Evolutionary conservation across 2,329 filamentous ascomycete species (phyloP), one percentile per base, ranked within the genome.

Genomic region (Xylariales sp.): DNA sequence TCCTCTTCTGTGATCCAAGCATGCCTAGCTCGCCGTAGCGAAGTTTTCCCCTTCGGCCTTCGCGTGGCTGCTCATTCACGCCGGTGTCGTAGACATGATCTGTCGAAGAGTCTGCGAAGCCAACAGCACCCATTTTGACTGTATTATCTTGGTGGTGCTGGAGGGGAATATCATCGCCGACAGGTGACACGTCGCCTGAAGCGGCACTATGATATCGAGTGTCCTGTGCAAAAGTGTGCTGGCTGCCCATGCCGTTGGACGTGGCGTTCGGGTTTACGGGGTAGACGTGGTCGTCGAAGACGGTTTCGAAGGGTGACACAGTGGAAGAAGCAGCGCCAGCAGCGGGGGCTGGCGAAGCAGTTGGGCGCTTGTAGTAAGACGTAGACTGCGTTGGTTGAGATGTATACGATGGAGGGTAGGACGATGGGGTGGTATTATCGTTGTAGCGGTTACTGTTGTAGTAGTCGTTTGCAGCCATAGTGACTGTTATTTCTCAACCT

Each of bases 201-300:
- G 52, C 57, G 38, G 61, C 47, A 34, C 74, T 72, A 49, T 78
- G 70, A 53, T 85, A 82, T 42, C 69, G 61, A 15, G 76, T 74
- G 49, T 83, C 77, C 46, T 72, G 72, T 37, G 74, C 58, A 60
- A 64, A 58, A 56, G 62, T 56, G 50, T 67, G 47, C 52, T 65
- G 56, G 52, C 62, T 54, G 52, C 60, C 58, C 24, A 61, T 51
- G 40, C 53, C 47, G 30, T 57, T 54, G 28, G 18, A 17, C 14
- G 35, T 19, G 29, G 40, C 33, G 11, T 59, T 60, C 12, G 69
- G 62, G 51, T 69, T 70, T 35, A 72, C 65, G 40, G 79, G 77
- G 54, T 85, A 84, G 40, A 73, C 70, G 61, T 81, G 69, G 57
- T 85, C 81, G 59, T 84, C 80, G 57, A 85, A 85, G 40, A 81